Evolutionary conservation across 23 red algal genomes (phyloP), one percentile per base, ranked within the genome.

Genomic region (Gracilariopsis chorda): DNA sequence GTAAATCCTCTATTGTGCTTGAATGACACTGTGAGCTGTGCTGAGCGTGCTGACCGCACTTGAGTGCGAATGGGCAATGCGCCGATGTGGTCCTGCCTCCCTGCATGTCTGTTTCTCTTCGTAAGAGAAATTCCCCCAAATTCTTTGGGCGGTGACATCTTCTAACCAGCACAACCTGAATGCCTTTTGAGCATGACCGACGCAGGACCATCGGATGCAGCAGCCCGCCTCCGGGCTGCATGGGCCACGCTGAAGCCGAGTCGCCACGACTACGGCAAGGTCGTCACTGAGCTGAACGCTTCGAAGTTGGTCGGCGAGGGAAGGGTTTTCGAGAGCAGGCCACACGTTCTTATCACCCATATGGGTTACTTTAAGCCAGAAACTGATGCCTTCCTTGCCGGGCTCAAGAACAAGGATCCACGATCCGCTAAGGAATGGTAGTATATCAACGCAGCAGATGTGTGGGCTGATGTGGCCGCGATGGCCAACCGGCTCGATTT

Each of bases 71-170:
- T n/a, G n/a, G n/a, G n/a, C n/a, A n/a, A n/a, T n/a, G n/a, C n/a
- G n/a, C n/a, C n/a, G n/a, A n/a, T n/a, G n/a, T n/a, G n/a, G n/a
- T n/a, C n/a, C n/a, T n/a, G n/a, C n/a, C n/a, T n/a, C n/a, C n/a
- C n/a, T n/a, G n/a, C n/a, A 60, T n/a, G 59, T 64, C 59, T 64
- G 37, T 64, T 64, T 64, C 59, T 64, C 59, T 10, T 64, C n/a
- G n/a, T 29, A 3, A 27, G 59, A 34, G 24, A 64, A 64, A 64
- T 64, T 64, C 59, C 3, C 27, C 59, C 59, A 64, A 34, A 34
- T n/a, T n/a, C 59, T 64, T 33, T 33, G 27, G 59, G 55, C 55
- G 55, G 19, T 60, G 55, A 60, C 55, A n/a, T 7, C 8, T 60
- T 60, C 55, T 7, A 60, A 60, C 6, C 55, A 12, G 19, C 55